phyloP scores from a whole-genome alignment of 495 filamentous ascomycete genomes.

The Trichocladium antarcticum region DNA sequence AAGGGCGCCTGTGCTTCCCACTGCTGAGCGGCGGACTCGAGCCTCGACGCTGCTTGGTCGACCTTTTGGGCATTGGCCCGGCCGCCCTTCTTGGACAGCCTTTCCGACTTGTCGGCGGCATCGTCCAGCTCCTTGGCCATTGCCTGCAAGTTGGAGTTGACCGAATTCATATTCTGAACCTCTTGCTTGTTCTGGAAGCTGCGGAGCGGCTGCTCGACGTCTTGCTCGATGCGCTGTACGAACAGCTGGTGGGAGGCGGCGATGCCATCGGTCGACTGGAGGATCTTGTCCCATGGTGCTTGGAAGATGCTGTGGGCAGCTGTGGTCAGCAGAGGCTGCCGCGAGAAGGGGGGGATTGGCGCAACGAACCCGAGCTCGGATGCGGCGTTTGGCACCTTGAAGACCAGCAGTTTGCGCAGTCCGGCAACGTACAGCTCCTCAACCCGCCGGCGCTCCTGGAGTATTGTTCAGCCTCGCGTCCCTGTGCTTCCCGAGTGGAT shows the following conservation, averaged over 20 bases:
- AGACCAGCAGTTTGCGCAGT: conserved; percentile 67
- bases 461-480: conserved; percentile 18
- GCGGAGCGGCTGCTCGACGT: conserved; percentile 79
- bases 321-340: conserved; percentile 13
- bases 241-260: conserved; percentile 77
- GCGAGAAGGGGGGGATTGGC: conserved; percentile 3
- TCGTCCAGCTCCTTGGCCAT: conserved; percentile 78
- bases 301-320: conserved; percentile 62
- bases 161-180: conserved; percentile 71
- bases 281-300: conserved; percentile 83
- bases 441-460: conserved; percentile 82
- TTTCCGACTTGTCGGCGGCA: conserved; percentile 79
- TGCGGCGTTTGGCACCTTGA: conserved; percentile 56
- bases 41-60: conserved; percentile 58
- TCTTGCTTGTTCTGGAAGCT: conserved; percentile 60
- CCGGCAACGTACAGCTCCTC: conserved; percentile 85
- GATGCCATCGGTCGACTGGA: conserved; percentile 64
- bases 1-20: conserved; percentile 96
- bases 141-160: conserved; percentile 65
- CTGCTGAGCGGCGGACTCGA: conserved; percentile 66
- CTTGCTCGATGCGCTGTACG: conserved; percentile 74
- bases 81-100: conserved; percentile 65
- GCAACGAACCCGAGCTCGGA: conserved; percentile 70
- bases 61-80: conserved; percentile 74
- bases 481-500: neutral